A percentile compares a stretch with the other conserved stretches of the same genome.
These are phyloP conservation scores for Pestalotiopsis sp. DNA, from an alignment of 2,329 filamentous ascomycete species.

Conservation along the genomic window DNA sequence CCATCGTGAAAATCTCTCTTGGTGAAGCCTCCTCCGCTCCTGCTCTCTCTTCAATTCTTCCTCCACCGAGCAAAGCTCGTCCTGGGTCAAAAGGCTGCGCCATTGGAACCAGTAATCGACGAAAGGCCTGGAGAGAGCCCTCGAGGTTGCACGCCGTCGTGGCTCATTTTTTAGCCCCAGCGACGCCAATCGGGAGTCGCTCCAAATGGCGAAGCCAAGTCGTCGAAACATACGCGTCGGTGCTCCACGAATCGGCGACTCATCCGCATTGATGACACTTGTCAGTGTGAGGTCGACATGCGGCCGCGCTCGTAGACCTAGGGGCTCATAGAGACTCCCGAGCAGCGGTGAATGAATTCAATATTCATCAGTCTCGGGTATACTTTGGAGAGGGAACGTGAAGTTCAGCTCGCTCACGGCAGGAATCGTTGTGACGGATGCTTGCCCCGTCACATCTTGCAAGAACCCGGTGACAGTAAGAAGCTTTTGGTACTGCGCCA, in stretches of 20 bases:
- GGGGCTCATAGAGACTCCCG: not conserved
- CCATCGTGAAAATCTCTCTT: not conserved
- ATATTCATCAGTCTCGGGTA: not conserved
- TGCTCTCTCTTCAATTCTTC: not conserved
- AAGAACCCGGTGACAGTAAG: not conserved
- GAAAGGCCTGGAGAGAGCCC: not conserved
- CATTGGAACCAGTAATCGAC: not conserved
- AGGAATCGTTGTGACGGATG: not conserved
- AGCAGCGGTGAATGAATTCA: not conserved
- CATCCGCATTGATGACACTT: not conserved
- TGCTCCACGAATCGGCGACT: not conserved
- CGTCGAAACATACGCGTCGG: not conserved
- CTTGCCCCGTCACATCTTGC: not conserved
- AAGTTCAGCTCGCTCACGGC: not conserved
- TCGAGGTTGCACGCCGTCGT: not conserved
- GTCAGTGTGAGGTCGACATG: not conserved
- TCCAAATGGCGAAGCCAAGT: not conserved
- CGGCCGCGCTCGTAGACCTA: not conserved
- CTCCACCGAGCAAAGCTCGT: not conserved
- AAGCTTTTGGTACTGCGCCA: not conserved
- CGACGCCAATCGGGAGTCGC: not conserved
- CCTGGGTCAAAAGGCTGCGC: not conserved
- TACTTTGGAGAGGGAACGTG: not conserved
- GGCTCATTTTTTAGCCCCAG: not conserved
- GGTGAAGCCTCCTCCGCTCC: not conserved